Conservation (phyloP, 2,329 filamentous ascomycete species). For the Monosporascus sp. region DNA sequence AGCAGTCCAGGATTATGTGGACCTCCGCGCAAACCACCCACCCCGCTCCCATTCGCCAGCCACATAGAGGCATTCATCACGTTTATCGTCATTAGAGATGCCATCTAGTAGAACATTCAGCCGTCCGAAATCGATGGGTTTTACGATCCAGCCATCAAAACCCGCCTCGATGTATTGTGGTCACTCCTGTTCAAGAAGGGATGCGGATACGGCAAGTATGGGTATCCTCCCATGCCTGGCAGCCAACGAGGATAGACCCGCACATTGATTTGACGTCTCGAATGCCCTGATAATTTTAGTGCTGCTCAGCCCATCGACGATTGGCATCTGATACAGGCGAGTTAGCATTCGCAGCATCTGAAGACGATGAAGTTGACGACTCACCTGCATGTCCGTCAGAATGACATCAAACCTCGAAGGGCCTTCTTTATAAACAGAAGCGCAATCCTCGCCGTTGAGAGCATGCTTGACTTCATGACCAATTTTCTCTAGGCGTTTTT, state of each 20-base stretch:
- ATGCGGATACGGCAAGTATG: constrained; percentile 84
- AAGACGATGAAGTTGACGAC: constrained; percentile 22
- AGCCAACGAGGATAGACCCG: constrained; percentile 54
- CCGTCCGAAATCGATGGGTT: constrained; percentile 78
- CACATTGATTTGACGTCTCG: constrained; percentile 50
- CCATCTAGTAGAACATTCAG: constrained; percentile 65
- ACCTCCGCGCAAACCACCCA: constrained; percentile 64
- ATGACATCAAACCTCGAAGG: constrained; percentile 67
- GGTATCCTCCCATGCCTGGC: constrained; percentile 62
- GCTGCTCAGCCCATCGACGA: constrained; percentile 77
- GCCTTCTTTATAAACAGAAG: constrained; percentile 61
- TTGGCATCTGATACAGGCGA: constrained; percentile 66
- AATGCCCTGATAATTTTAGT: constrained; percentile 77
- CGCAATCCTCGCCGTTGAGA: constrained; percentile 81
- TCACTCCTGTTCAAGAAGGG: constrained; percentile 65
- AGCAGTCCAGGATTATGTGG: background rate
- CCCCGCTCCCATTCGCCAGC: constrained; percentile 77
- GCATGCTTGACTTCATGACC: constrained; percentile 70
- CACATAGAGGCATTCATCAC: constrained; percentile 61
- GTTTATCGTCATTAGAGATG: constrained; percentile 56
- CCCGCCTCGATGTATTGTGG: constrained; percentile 69
- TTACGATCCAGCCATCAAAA: constrained; percentile 88
- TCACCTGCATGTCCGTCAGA: constrained; percentile 89
- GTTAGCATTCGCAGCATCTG: background rate
- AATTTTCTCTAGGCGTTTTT: constrained; percentile 72